These are phyloP conservation scores for Cetradonia linearis DNA, from an alignment of 495 filamentous ascomycete genomes.

Conservation along the genomic window DNA sequence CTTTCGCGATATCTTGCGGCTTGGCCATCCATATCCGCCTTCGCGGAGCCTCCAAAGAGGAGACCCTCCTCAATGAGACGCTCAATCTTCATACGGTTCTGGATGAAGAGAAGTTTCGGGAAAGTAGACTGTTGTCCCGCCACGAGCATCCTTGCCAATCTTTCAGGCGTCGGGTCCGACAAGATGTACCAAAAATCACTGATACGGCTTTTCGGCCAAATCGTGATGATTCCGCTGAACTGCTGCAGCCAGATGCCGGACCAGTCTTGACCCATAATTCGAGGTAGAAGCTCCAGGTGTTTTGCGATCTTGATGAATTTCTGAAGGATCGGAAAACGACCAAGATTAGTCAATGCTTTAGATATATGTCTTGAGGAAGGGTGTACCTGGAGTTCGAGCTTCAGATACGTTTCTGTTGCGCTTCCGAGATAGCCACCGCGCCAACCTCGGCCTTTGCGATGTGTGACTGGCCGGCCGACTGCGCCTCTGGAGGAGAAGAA, in stretches of 20 bases:
- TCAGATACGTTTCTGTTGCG: constrained; percentile 83
- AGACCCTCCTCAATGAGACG: constrained; percentile 66
- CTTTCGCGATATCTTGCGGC: background rate
- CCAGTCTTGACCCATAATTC: constrained; percentile 93
- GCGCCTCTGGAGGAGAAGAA: constrained; percentile 91
- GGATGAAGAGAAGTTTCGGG: constrained; percentile 81
- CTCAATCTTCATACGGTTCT: constrained; percentile 77
- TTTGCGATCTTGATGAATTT: constrained; percentile 95
- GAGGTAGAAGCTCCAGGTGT: constrained; percentile 81
- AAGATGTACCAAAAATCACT: constrained; percentile 82
- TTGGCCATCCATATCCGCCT: constrained; percentile 5
- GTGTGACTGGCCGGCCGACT: constrained; percentile 87
- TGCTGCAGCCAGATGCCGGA: constrained; percentile 88
- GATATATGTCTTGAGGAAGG: constrained; percentile 36
- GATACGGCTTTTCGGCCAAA: constrained; percentile 71
- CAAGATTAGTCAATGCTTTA: background rate
- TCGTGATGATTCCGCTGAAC: constrained; percentile 88
- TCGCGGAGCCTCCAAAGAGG: constrained; percentile 36
- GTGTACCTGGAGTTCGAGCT: constrained; percentile 14
- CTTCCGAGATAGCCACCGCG: constrained; percentile 86
- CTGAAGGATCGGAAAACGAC: constrained; percentile 49
- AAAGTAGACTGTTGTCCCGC: constrained; percentile 78
- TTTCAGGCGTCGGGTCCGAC: constrained; percentile 61
- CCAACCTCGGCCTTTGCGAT: constrained; percentile 89
- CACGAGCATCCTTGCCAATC: constrained; percentile 78